These are phyloP conservation scores for Nothopassalora personata DNA, from an alignment of 2,329 filamentous ascomycete species.

Conservation along the genomic window DNA sequence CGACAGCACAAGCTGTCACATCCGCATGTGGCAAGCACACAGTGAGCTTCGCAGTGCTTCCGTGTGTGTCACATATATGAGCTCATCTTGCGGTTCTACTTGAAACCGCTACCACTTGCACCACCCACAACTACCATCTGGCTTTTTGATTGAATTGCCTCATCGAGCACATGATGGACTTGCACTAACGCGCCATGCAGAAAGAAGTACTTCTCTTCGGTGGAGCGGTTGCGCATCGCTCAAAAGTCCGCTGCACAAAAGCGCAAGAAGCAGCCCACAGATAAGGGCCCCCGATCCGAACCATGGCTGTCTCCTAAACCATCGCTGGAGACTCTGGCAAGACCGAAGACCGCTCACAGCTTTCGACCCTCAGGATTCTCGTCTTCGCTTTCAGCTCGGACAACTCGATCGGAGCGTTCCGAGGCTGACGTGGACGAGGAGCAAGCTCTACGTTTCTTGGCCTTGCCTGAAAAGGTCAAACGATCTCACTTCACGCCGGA, in stretches of 20 bases:
- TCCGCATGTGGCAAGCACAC: not conserved
- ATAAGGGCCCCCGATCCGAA: conserved; percentile 1
- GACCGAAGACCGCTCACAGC: conserved; percentile 19
- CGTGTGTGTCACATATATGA: not conserved
- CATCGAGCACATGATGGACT: not conserved
- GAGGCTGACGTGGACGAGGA: conserved; percentile 27
- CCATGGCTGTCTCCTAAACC: conserved; percentile 22
- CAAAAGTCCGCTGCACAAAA: conserved; percentile 42
- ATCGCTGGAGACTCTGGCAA: conserved; percentile 27
- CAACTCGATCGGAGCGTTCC: conserved; percentile 11
- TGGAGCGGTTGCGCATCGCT: conserved; percentile 64
- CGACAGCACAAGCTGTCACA: conserved; percentile 11
- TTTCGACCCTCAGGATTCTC: conserved; percentile 6
- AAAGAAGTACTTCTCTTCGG: conserved; percentile 66
- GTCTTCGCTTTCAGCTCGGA: not conserved
- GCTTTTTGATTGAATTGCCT: not conserved
- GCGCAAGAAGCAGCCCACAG: conserved; percentile 20
- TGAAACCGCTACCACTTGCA: conserved; percentile 11
- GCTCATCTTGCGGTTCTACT: not conserved
- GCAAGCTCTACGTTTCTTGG: conserved; percentile 55
- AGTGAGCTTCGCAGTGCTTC: not conserved
- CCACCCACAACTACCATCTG: conserved; percentile 6
- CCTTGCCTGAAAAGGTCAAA: conserved; percentile 67
- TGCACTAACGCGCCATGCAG: conserved; percentile 30
- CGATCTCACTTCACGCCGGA: conserved; percentile 65